Base-by-base conservation (phyloP, 129 eudicot species). In the Apium graveolens region DNA sequence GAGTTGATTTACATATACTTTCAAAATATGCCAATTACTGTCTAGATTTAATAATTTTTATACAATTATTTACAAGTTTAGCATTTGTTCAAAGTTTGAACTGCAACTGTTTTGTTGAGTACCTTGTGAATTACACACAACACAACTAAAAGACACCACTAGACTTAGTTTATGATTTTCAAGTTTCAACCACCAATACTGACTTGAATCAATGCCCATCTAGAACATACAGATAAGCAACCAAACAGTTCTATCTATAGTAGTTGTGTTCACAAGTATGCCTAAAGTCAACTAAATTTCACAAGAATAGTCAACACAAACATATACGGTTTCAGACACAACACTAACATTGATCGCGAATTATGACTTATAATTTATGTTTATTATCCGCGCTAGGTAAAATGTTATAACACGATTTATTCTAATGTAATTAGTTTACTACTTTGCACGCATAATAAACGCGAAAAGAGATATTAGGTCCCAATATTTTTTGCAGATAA, bases 251-350 rank as follows among this genome's bases (percentile, higher is more conserved):
- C 2, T 35, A 35, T 6, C 16, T n/a, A 3, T 8, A 57, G 65
- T 27, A 4, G 27, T 11, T 72, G 74, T 41, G 34, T 24, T 37
- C 27, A 20, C 17, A 38, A 24, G 20, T 20, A 72, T 72, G 3
- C 24, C 13, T 24, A 72, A 34, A 80, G 76, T 43, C 80, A 79
- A 74, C 57, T 60, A 16, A 38, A 68, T 70, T 76, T 32, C 80
- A 4, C 51, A 80, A 53, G 31, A 71, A 49, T 48, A 81, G 79
- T 87, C 88, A 87, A 87, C 66, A 37, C 70, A 66, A 65, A 13
- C 35, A 29, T 5, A 12, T 11, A 29, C 18, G 31, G 26, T 32
- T 60, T 26, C 32, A 60, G 11, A 53, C 62, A 17, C 24, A 20
- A 1, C 0, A 7, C n/a, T 51, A 9, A 57, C n/a, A 1, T 24